Conservation (phyloP, 345 rosid species). For the Lagerstroemia speciosa region DNA sequence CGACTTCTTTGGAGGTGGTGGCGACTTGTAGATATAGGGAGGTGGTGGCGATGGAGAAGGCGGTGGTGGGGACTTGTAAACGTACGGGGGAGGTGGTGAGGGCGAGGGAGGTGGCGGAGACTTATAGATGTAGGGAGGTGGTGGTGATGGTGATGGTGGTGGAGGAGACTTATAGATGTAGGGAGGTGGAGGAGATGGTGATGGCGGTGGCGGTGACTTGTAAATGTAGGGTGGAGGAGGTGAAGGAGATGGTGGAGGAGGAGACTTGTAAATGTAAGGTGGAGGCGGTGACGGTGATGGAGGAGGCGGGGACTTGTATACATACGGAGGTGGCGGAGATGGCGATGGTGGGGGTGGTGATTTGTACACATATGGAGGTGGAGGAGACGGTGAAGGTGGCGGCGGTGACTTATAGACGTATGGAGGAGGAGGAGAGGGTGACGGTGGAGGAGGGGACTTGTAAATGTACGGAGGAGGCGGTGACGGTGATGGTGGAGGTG, state of each 20-base stretch:
- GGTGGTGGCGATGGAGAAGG: constrained; percentile 9
- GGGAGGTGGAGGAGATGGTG: neutral
- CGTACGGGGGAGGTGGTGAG: neutral
- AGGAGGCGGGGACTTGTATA: neutral
- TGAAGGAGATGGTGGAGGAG: neutral
- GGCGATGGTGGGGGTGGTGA: neutral
- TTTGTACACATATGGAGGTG: neutral
- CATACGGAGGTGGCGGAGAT: no score
- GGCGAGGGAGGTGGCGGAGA: constrained; percentile 1
- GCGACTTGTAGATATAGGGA: constrained; percentile 10
- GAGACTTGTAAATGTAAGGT: no score
- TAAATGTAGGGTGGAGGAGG: no score
- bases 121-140: neutral
- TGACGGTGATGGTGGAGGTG: neutral
- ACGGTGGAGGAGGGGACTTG: neutral
- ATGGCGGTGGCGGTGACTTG: no score
- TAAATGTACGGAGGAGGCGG: neutral
- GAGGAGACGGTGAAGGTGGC: neutral
- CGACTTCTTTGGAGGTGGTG: constrained; percentile 2
- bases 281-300: no score
- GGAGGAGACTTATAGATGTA: neutral
- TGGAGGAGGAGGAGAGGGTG: neutral
- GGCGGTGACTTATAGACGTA: neutral
- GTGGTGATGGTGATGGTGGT: neutral
- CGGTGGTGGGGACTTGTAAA: constrained; percentile 4